Base-by-base conservation (phyloP, 2,329 filamentous ascomycete genomes). In the Penicillium sp. region DNA sequence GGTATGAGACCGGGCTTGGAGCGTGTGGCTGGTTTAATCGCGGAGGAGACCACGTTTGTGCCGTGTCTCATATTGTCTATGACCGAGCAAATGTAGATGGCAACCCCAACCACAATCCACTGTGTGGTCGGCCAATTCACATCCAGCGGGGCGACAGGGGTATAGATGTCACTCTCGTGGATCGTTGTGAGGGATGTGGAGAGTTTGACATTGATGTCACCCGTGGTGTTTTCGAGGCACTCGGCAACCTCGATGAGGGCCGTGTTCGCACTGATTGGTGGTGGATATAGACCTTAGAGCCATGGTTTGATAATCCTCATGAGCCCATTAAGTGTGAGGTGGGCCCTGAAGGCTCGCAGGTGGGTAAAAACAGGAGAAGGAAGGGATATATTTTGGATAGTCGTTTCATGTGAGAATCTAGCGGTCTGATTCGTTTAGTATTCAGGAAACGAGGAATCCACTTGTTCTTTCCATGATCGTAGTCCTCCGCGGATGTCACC, bases 61-160 rank as follows among this genome's bases (percentile, higher is more conserved):
- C 89, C 0, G 79, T 93, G 0, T 87, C 86, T 2, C 82, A 86
- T 63, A 66, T 79, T n/a, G 67, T 89, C 5, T 93, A 84, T 66
- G 88, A 91, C 68, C 79, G 83, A 0, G 77, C 77, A 1, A 69
- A 70, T 8, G 79, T 76, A 25, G 75, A 78, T 2, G 67, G 80
- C 3, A 77, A 86, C 66, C 80, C 82, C 0, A 90, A 90, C 67
- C 68, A 75, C 13, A 90, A 90, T 62, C 83, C 84, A 2, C 71
- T 89, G 1, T 93, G 90, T 65, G 86, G 86, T 2, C 76, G 77
- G 64, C 84, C 79, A 68, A 82, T 94, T n/a, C 77, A 86, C 27
- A 80, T 89, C 29, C 77, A 73, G 45, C 75, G 85, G 54, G 75
- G 75, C n/a, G 78, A 76, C 3, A 77, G 73, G 46, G 85, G 79